A percentile compares a stretch with the other conserved stretches of the same genome.
These are phyloP conservation scores for Alternaria sp. DNA, from an alignment of 2,329 filamentous ascomycete species.

Conservation along the genomic window DNA sequence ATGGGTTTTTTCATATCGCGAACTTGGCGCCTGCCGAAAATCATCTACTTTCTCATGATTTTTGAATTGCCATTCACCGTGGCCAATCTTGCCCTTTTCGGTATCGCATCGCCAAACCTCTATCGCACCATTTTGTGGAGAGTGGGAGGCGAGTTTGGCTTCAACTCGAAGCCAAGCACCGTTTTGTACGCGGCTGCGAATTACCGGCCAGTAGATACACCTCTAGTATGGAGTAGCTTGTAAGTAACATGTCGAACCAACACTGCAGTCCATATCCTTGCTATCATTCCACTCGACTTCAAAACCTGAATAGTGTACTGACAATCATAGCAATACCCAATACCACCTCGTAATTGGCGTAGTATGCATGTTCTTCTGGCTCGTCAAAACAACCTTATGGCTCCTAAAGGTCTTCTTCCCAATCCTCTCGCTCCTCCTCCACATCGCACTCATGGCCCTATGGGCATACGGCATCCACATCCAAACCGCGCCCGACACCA, in stretches of 20 bases:
- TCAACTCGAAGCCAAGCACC: slow-evolving; percentile 75
- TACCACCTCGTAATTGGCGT: slow-evolving; percentile 80
- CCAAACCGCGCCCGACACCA: slow-evolving; percentile 75
- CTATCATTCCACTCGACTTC: neutral
- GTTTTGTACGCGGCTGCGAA: slow-evolving; percentile 78
- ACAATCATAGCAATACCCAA: slow-evolving; percentile 66
- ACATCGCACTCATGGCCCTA: slow-evolving; percentile 64
- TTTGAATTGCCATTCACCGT: slow-evolving; percentile 71
- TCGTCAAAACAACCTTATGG: slow-evolving; percentile 72
- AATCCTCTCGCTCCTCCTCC: slow-evolving; percentile 65
- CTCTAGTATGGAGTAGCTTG: slow-evolving; percentile 76
- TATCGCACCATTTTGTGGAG: slow-evolving; percentile 76
- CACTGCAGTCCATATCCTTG: neutral
- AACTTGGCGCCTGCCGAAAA: slow-evolving; percentile 60
- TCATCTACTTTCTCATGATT: slow-evolving; percentile 65
- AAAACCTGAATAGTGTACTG: neutral
- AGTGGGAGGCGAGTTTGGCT: slow-evolving; percentile 72
- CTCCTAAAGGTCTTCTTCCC: slow-evolving; percentile 76
- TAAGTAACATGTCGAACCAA: slow-evolving; percentile 54
- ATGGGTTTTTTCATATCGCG: slow-evolving; percentile 60
- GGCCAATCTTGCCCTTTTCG: slow-evolving; percentile 72
- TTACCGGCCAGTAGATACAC: slow-evolving; percentile 65
- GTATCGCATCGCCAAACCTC: slow-evolving; percentile 74
- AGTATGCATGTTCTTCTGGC: slow-evolving; percentile 75
- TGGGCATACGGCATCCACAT: slow-evolving; percentile 72